phyloP scores from a whole-genome alignment of 2,329 filamentous ascomycete genomes.

The Trichocomaceae sp. region DNA sequence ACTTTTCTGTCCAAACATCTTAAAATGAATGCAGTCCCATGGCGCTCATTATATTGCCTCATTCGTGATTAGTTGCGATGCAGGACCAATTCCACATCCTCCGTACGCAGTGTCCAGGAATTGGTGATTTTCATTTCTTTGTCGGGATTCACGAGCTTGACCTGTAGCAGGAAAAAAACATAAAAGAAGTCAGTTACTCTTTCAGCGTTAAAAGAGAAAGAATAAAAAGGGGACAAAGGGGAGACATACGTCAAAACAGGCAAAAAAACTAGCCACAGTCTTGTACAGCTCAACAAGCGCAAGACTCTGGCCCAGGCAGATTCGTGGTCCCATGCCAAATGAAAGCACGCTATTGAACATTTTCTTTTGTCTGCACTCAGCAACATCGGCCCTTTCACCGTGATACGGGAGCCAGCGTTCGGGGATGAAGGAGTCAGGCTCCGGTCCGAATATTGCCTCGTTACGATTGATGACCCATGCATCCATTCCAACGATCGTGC shows the following conservation, averaged over 20 bases:
- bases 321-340: constrained; percentile 18
- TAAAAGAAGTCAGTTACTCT: not conserved
- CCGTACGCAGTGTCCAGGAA: constrained; percentile 33
- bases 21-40: not conserved
- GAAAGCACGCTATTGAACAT: constrained; percentile 20
- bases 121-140: constrained; percentile 35
- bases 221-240: not conserved
- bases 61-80: not conserved
- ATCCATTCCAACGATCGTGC: constrained; percentile 25
- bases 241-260: constrained; percentile 36
- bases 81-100: constrained; percentile 4
- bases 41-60: not conserved
- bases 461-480: constrained; percentile 22
- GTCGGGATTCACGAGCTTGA: constrained; percentile 28
- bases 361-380: constrained; percentile 14
- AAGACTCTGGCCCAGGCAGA: constrained; percentile 17
- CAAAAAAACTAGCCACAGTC: constrained; percentile 29
- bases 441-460: constrained; percentile 18
- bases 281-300: constrained; percentile 19
- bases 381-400: constrained; percentile 13
- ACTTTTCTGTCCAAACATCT: too few relatives aligned
- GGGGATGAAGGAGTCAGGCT: constrained; percentile 22
- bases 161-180: constrained; percentile 15
- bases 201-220: not conserved
- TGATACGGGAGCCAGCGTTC: constrained; percentile 23